Percentiles rank a stretch among this genome's conserved stretches.
Evolutionary conservation across 352 stramenopile genomes (phyloP).

Genomic region (Phytophthora boehmeriae): DNA sequence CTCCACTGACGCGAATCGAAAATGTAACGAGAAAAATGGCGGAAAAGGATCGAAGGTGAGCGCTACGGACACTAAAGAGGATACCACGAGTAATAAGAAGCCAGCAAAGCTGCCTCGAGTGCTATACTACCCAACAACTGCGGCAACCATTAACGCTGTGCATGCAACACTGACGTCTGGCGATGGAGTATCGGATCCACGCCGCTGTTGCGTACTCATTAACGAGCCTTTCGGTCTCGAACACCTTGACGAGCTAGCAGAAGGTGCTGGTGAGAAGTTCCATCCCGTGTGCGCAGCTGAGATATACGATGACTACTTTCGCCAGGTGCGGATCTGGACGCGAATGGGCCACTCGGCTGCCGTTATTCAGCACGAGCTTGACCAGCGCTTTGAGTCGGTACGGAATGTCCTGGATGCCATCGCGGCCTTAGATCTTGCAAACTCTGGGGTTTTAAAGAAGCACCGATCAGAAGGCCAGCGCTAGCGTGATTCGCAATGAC

Average conservation of each 20-base stretch:
- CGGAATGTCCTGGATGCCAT: slow-evolving; percentile 47
- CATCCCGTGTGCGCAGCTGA: slow-evolving; percentile 67
- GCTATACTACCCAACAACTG: slow-evolving; percentile 66
- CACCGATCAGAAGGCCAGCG: too few relatives aligned
- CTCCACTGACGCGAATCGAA: slow-evolving; percentile 6
- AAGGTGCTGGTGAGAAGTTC: slow-evolving; percentile 57
- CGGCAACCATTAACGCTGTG: slow-evolving; percentile 69
- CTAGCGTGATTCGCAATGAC: too few relatives aligned
- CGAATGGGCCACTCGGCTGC: slow-evolving; percentile 63
- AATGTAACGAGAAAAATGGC: slow-evolving; percentile 16
- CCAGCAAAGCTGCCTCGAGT: slow-evolving; percentile 53
- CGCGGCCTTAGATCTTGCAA: slow-evolving; percentile 25
- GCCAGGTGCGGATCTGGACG: slow-evolving; percentile 72
- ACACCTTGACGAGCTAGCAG: slow-evolving; percentile 59
- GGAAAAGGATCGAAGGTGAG: slow-evolving; percentile 6
- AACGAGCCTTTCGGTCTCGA: slow-evolving; percentile 65
- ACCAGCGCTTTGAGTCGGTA: slow-evolving; percentile 54
- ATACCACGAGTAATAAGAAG: slow-evolving; percentile 41
- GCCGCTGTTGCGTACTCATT: slow-evolving; percentile 65
- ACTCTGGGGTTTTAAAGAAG: neutral
- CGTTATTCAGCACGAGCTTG: slow-evolving; percentile 59
- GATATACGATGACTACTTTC: slow-evolving; percentile 78
- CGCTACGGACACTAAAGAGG: slow-evolving; percentile 11
- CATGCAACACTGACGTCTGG: slow-evolving; percentile 55
- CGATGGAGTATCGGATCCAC: slow-evolving; percentile 43